Conservation (phyloP, 257 asterid species). For the Solanum virginianum region DNA sequence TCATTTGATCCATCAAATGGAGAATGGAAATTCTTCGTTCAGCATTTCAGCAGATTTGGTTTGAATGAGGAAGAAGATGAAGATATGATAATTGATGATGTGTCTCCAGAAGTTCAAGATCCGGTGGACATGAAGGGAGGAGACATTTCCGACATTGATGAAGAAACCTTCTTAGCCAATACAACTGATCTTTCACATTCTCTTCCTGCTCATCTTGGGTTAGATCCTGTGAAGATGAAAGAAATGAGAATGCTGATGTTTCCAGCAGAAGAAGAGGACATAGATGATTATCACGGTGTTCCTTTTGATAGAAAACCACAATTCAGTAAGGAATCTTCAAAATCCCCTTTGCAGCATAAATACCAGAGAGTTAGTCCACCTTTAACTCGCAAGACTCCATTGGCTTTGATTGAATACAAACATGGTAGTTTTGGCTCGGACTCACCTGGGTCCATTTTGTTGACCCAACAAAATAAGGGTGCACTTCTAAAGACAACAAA, state of each 20-base stretch:
- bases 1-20: conserved; percentile 50
- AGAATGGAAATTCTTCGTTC: conserved; percentile 80
- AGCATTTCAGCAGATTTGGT: conserved; percentile 96
- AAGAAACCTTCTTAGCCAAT: conserved; percentile 30
- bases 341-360: conserved; percentile 40
- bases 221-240: conserved; percentile 78
- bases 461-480: conserved; percentile 71
- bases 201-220: conserved; percentile 96
- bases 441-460: conserved; percentile 61
- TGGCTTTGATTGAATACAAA: conserved; percentile 69
- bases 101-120: conserved; percentile 41
- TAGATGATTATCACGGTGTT: conserved; percentile 29
- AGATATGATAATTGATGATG: conserved; percentile 61
- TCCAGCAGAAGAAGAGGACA: conserved; percentile 53
- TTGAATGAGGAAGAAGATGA: conserved; percentile 82
- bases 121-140: conserved; percentile 30
- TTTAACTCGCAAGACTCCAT: conserved; percentile 69
- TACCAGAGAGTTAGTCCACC: conserved; percentile 28
- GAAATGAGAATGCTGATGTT: conserved; percentile 70
- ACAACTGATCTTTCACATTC: conserved; percentile 68
- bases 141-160: conserved; percentile 51
- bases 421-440: conserved; percentile 55
- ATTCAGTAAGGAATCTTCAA: conserved; percentile 42
- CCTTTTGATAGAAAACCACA: conserved; percentile 29
- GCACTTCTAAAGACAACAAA: conserved; percentile 35